phyloP scores from a whole-genome alignment of 2,329 filamentous ascomycete genomes.

The Curvularia hawaiiensis region DNA sequence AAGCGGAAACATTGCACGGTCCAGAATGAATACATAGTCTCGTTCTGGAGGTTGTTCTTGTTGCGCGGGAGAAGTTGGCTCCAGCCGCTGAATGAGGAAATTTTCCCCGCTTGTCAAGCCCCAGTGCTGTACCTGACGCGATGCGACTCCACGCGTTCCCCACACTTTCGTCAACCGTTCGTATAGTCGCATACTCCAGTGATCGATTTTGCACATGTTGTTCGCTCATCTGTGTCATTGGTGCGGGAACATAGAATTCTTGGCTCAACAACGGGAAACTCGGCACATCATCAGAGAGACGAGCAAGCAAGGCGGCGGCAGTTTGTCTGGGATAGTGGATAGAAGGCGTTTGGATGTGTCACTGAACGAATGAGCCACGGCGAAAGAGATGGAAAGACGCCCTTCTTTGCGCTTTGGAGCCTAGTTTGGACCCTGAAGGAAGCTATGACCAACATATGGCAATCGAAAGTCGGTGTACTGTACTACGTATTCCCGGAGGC shows the following conservation, averaged over 20 bases:
- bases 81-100: slow-evolving; percentile 21
- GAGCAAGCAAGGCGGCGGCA: not conserved
- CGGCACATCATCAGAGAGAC: not conserved
- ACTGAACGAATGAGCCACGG: not conserved
- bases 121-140: slow-evolving; percentile 2
- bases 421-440: slow-evolving; percentile 17
- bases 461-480: slow-evolving; percentile 4
- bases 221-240: not conserved
- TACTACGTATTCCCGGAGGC: not conserved
- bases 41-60: not conserved
- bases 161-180: slow-evolving; percentile 22
- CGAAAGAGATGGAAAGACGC: not conserved
- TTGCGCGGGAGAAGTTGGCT: slow-evolving; percentile 8
- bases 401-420: slow-evolving; percentile 3
- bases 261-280: slow-evolving; percentile 1
- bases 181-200: slow-evolving; percentile 20
- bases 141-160: slow-evolving; percentile 19
- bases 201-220: slow-evolving; percentile 1
- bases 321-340: not conserved
- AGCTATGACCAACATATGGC: slow-evolving; percentile 29
- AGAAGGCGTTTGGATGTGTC: not conserved
- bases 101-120: slow-evolving; percentile 26
- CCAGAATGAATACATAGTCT: not conserved
- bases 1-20: not conserved
- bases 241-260: not conserved